Conservation (phyloP, 768 basidiomycete genomes). For the Suillus bovinus region DNA sequence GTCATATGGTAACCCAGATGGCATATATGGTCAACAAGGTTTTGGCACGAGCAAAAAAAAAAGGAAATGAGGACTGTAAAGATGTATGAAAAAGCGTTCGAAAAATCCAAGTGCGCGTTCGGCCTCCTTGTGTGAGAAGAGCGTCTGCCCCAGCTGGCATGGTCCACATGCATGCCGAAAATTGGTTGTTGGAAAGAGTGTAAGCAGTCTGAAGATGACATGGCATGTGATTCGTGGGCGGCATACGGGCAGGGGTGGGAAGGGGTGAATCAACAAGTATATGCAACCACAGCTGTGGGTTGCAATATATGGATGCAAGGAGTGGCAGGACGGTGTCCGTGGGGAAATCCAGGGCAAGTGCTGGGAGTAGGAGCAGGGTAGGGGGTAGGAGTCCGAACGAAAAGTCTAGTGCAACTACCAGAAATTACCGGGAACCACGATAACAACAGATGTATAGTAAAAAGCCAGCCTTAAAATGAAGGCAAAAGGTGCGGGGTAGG, state of each 20-base stretch:
- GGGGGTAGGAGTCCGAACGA: conserved; percentile 20
- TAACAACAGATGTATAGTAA: conserved; percentile 23
- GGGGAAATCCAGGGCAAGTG: conserved; percentile 17
- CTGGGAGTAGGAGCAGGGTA: conserved; percentile 20
- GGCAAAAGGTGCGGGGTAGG: conserved; percentile 17
- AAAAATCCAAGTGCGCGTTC: conserved; percentile 25
- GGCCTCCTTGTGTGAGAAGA: conserved; percentile 18
- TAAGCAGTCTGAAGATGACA: conserved; percentile 9
- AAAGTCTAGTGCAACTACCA: conserved; percentile 21
- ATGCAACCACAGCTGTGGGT: conserved; percentile 16
- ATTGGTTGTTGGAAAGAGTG: conserved; percentile 13
- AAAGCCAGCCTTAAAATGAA: conserved; percentile 26
- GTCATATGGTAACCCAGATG: conserved; percentile 30
- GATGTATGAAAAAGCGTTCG: conserved; percentile 7
- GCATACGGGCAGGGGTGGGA: conserved; percentile 17
- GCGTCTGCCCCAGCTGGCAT: conserved; percentile 24
- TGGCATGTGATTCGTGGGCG: conserved; percentile 15
- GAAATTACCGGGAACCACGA: conserved; percentile 28
- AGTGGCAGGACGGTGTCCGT: conserved; percentile 20
- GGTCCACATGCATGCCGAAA: conserved; percentile 24
- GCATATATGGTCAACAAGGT: conserved; percentile 14
- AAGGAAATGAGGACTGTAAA: conserved; percentile 16
- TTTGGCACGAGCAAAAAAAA: conserved; percentile 14
- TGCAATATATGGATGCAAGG: conserved; percentile 32
- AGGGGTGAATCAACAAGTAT: conserved; percentile 24